Evolutionary conservation across 768 basidiomycete genomes (phyloP).

Genomic region (Candolleomyces eurysporus): DNA sequence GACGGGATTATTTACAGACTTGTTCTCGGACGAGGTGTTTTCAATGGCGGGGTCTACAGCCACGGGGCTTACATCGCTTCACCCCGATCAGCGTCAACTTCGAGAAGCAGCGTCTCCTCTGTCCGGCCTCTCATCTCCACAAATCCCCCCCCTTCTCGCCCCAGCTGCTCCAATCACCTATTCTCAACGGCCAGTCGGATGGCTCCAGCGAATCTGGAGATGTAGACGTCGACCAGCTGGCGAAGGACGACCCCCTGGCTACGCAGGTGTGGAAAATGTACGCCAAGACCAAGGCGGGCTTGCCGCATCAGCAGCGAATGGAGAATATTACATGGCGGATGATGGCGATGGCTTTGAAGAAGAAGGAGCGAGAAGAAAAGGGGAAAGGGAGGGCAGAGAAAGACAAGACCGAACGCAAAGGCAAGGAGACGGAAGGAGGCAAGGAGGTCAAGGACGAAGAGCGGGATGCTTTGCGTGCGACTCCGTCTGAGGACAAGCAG

Average conservation of each 20-base stretch:
- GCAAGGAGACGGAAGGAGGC: slow-evolving; percentile 11
- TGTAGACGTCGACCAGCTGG: slow-evolving; percentile 61
- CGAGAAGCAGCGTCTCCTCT: slow-evolving; percentile 47
- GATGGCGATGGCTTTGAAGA: slow-evolving; percentile 95
- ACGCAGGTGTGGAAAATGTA: slow-evolving; percentile 99
- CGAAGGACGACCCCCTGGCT: slow-evolving; percentile 86
- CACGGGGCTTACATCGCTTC: slow-evolving; percentile 13
- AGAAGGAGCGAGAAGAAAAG: slow-evolving; percentile 76
- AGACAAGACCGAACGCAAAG: slow-evolving; percentile 5
- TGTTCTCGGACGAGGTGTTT: slow-evolving; percentile 73
- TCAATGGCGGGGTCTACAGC: slow-evolving; percentile 28
- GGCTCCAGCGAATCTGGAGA: slow-evolving; percentile 36
- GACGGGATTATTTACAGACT: slow-evolving; percentile 55
- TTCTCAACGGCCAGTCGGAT: slow-evolving; percentile 40
- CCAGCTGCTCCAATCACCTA: slow-evolving; percentile 44
- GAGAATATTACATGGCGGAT: slow-evolving; percentile 98
- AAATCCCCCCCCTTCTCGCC: slow-evolving; percentile 44
- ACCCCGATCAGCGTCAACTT: slow-evolving; percentile 21
- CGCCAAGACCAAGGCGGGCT: slow-evolving; percentile 80
- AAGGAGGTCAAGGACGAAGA: slow-evolving; percentile 2
- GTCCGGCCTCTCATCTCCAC: slow-evolving; percentile 47
- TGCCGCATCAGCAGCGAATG: slow-evolving; percentile 94
- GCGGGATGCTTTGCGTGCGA: slow-evolving; percentile 5
- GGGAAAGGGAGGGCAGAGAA: slow-evolving; percentile 18
- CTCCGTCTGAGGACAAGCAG: slow-evolving; percentile 15